phyloP scores from a whole-genome alignment of 2,329 filamentous ascomycete species.

The Alternaria longipes region DNA sequence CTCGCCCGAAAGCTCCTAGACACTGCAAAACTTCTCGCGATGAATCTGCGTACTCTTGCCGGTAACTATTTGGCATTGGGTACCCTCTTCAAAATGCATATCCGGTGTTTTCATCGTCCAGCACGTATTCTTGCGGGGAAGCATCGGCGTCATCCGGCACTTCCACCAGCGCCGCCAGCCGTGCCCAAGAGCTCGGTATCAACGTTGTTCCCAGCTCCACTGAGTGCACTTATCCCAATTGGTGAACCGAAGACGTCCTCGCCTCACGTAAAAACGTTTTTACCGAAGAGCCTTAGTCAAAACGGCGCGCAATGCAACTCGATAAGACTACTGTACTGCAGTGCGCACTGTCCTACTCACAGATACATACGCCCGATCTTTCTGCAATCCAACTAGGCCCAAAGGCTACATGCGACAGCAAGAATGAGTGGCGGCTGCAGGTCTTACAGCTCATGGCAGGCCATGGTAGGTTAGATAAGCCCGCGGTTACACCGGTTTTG shows the following conservation, averaged over 20 bases:
- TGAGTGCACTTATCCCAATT: slow-evolving; percentile 25
- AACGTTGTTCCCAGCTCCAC: slow-evolving; percentile 19
- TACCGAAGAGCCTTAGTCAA: slow-evolving; percentile 50
- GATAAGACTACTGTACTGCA: slow-evolving; percentile 47
- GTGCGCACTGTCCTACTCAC: slow-evolving; percentile 26
- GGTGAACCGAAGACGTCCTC: slow-evolving; percentile 10
- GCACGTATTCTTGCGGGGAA: neutral
- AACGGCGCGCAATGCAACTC: slow-evolving; percentile 28
- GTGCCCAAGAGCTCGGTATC: slow-evolving; percentile 9
- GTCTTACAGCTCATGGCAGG: slow-evolving; percentile 18
- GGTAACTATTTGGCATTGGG: neutral
- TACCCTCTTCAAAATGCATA: neutral
- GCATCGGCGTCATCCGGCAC: neutral
- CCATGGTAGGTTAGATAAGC: slow-evolving; percentile 1
- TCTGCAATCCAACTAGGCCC: slow-evolving; percentile 28
- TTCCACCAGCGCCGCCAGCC: neutral
- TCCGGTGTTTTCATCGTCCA: neutral
- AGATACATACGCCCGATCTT: slow-evolving; percentile 17
- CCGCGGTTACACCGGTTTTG: slow-evolving; percentile 33
- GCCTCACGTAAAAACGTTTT: slow-evolving; percentile 38
- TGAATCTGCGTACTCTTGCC: neutral
- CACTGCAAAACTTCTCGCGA: neutral
- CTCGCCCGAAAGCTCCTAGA: neutral
- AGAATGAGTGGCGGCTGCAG: slow-evolving; percentile 28
- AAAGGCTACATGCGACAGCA: slow-evolving; percentile 29